Evolutionary conservation across 139 green algal genomes (phyloP).

Genomic region (Dunaliella primolecta): DNA sequence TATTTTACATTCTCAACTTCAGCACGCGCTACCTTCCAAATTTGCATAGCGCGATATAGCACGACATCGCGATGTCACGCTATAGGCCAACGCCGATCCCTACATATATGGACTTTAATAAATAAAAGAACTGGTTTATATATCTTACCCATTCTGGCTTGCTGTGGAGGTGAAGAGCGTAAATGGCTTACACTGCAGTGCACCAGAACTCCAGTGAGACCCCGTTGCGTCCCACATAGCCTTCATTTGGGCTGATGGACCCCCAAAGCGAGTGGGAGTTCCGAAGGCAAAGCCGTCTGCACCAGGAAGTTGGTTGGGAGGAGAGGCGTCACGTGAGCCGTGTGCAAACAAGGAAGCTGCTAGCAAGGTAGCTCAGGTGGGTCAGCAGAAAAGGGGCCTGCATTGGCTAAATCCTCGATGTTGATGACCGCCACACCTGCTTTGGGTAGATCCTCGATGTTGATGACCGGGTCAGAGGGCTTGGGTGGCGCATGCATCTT

Average conservation of each 20-base stretch:
- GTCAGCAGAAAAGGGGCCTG: neutral
- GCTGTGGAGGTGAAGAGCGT: slow-evolving; percentile 50
- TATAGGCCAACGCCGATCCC: no score
- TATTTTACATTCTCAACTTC: no score
- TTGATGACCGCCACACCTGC: neutral
- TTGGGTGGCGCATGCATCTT: slow-evolving; percentile 80
- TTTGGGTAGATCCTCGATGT: slow-evolving; percentile 23
- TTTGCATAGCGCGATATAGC: no score
- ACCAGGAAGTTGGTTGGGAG: slow-evolving; percentile 34
- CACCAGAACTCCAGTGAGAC: slow-evolving; percentile 25
- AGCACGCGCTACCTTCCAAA: no score
- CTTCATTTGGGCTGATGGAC: slow-evolving; percentile 10
- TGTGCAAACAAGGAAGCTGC: neutral
- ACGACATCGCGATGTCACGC: no score
- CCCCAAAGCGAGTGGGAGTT: slow-evolving; percentile 63
- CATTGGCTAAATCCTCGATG: neutral
- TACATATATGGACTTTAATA: no score
- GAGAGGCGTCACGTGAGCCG: neutral
- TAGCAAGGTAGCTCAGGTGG: neutral
- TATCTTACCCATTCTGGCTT: slow-evolving; percentile 53
- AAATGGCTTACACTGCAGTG: slow-evolving; percentile 68
- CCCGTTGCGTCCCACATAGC: neutral
- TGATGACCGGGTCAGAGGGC: slow-evolving; percentile 56
- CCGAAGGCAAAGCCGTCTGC: slow-evolving; percentile 79
- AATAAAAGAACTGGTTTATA: no score